Evolutionary conservation across 192 early-diverging fungal species (phyloP), one percentile per base, ranked within the genome.

Genomic region (Coemansia guatemalensis): DNA sequence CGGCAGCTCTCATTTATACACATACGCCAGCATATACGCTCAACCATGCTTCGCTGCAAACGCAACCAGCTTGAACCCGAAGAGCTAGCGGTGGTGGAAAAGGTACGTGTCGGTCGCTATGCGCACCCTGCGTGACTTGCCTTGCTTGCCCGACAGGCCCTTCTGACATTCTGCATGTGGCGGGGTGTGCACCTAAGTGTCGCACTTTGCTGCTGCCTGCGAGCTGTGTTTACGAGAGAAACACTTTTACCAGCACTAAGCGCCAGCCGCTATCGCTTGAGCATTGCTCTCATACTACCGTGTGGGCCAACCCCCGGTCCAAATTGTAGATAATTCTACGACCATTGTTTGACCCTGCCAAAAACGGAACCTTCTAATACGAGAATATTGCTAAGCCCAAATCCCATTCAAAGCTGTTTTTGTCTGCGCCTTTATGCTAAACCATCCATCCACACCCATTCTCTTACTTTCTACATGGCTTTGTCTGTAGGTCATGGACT

Each of bases 1-100:
- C 35, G 9, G 11, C 11, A 39, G 35, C 11, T 39, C 35, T 39
- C 35, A 39, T 39, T 39, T 39, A 53, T 29, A 53, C 56, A 8
- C 23, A 29, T 39, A 39, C 11, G 9, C 33, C 21, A 24, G 32
- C 30, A 24, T 35, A 57, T 21, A 57, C 63, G 18, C 27, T 20
- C 39, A 44, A 67, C 21, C 53, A 82, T 82, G 79, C 69, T 82
- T 24, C 52, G 62, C 65, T 73, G 65, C 48, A 82, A 77, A 48
- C 63, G 65, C 51, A 65, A 67, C 57, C 67, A 61, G 57, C 83
- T 88, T 56, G 72, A 73, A 55, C 62, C 77, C 9, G 79, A 84
- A 22, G 85, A 89, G 68, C 75, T 91, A 35, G 75, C 83, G 41
- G 77, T 63, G 8, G 78, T 82, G 33, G 89, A 91, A 70, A 67